phyloP scores from a whole-genome alignment of 1,284 basidiomycete species.

The Fomitopsis betulina region DNA sequence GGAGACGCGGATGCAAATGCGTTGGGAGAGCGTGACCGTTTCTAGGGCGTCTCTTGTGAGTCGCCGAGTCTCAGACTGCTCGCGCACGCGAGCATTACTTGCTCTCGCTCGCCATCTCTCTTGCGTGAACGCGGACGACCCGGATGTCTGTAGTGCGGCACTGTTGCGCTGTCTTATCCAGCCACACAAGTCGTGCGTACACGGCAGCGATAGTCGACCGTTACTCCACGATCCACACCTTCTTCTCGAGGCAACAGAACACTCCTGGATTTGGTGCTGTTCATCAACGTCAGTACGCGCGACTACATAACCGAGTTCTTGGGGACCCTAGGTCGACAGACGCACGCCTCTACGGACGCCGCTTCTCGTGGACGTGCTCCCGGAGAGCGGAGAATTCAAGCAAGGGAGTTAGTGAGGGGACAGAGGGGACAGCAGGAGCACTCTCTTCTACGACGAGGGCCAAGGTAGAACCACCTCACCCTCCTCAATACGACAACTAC shows the following conservation, averaged over 20 bases:
- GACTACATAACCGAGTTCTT: background rate
- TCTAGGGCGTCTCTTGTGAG: background rate
- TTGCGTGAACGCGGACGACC: background rate
- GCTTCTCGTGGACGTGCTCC: background rate
- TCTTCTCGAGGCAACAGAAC: slow-evolving; percentile 34
- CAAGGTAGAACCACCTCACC: slow-evolving; percentile 7
- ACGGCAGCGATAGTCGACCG: slow-evolving; percentile 36
- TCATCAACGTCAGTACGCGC: background rate
- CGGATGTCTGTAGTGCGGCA: slow-evolving; percentile 4
- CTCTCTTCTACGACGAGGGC: background rate
- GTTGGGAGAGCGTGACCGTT: background rate
- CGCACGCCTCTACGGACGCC: background rate
- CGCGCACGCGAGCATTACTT: background rate
- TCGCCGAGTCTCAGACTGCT: background rate
- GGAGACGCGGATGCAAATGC: background rate
- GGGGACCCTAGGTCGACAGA: too few species aligned
- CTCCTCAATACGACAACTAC: slow-evolving; percentile 62
- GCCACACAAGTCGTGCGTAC: slow-evolving; percentile 28
- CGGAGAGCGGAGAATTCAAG: background rate
- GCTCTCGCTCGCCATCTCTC: background rate
- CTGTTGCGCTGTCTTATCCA: slow-evolving; percentile 18
- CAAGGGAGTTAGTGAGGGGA: background rate
- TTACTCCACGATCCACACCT: slow-evolving; percentile 45
- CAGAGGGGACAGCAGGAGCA: background rate
- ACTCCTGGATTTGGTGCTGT: background rate